A percentile compares a stretch with the other conserved stretches of the same genome.
These are phyloP conservation scores for Salicornia ramosissima DNA, from an alignment of 148 eudicot genomes.

Conservation along the genomic window DNA sequence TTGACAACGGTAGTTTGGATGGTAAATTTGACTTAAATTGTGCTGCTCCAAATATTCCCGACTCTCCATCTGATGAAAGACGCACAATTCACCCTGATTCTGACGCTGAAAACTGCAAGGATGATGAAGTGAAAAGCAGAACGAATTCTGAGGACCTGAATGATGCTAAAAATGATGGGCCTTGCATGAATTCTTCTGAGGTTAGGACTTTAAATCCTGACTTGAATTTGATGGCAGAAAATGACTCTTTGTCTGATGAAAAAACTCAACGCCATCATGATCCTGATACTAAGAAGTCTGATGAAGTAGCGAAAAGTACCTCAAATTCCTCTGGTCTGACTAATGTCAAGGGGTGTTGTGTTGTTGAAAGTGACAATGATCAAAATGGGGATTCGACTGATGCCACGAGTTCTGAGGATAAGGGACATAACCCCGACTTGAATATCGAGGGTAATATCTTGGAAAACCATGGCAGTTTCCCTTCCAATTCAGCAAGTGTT, in stretches of 20 bases:
- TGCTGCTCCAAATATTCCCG: constrained; percentile 25
- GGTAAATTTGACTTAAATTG: constrained; percentile 29
- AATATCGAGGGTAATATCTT: constrained; percentile 11
- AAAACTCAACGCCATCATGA: not conserved
- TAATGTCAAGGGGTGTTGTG: constrained; percentile 3
- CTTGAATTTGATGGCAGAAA: constrained; percentile 22
- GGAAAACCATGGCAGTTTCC: constrained; percentile 8
- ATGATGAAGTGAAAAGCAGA: constrained; percentile 18
- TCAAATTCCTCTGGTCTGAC: constrained; percentile 3
- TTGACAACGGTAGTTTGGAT: constrained; percentile 20
- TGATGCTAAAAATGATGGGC: constrained; percentile 7
- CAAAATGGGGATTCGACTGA: constrained; percentile 11
- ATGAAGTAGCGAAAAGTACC: constrained; percentile 13
- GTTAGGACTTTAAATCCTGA: constrained; percentile 11
- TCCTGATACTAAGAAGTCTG: not conserved
- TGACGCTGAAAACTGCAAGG: constrained; percentile 20
- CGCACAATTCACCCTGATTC: constrained; percentile 6
- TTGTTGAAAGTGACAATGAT: constrained; percentile 16
- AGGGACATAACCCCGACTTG: constrained; percentile 10
- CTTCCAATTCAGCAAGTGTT: not conserved
- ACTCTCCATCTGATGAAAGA: constrained; percentile 24
- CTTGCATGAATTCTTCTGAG: constrained; percentile 1
- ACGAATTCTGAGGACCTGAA: constrained; percentile 5
- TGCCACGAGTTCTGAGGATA: constrained; percentile 14
- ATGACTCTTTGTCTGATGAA: constrained; percentile 14